Conservation (phyloP, 2,329 filamentous ascomycete genomes). For the Bipolaris victoriae region DNA sequence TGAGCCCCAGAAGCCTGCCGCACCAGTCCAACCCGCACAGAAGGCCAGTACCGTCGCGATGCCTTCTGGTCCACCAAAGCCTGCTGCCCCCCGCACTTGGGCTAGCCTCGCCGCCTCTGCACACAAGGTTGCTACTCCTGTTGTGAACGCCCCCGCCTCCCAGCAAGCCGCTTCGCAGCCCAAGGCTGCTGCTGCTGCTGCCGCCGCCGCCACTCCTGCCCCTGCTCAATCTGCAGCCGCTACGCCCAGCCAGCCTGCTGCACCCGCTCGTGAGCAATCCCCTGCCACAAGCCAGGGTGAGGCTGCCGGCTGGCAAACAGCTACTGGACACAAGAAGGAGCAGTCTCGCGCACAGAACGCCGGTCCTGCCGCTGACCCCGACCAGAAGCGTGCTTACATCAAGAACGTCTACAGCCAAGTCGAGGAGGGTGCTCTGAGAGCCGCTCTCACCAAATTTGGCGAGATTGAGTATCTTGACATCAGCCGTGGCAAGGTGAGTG, state of each 20-base stretch:
- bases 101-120: slow-evolving; percentile 69
- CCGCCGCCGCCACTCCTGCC: slow-evolving; percentile 23
- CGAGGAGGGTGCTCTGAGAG: slow-evolving; percentile 72
- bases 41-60: slow-evolving; percentile 63
- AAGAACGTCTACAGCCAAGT: slow-evolving; percentile 95
- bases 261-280: slow-evolving; percentile 47
- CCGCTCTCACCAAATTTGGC: slow-evolving; percentile 71
- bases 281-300: slow-evolving; percentile 59
- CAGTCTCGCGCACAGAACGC: slow-evolving; percentile 76
- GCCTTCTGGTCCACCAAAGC: slow-evolving; percentile 64
- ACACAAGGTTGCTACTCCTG: slow-evolving; percentile 52
- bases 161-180: slow-evolving; percentile 43
- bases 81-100: slow-evolving; percentile 69
- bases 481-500: slow-evolving; percentile 74
- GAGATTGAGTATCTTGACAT: slow-evolving; percentile 69
- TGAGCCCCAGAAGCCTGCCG: slow-evolving; percentile 67
- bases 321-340: slow-evolving; percentile 78
- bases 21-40: slow-evolving; percentile 59
- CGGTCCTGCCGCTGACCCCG: slow-evolving; percentile 68
- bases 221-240: slow-evolving; percentile 40
- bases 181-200: slow-evolving; percentile 29
- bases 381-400: slow-evolving; percentile 84
- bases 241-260: slow-evolving; percentile 39
- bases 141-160: slow-evolving; percentile 44
- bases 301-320: slow-evolving; percentile 83